These are phyloP conservation scores for Nosema muscidifuracis DNA, from an alignment of 371 early-diverging fungal species.

Conservation along the genomic window DNA sequence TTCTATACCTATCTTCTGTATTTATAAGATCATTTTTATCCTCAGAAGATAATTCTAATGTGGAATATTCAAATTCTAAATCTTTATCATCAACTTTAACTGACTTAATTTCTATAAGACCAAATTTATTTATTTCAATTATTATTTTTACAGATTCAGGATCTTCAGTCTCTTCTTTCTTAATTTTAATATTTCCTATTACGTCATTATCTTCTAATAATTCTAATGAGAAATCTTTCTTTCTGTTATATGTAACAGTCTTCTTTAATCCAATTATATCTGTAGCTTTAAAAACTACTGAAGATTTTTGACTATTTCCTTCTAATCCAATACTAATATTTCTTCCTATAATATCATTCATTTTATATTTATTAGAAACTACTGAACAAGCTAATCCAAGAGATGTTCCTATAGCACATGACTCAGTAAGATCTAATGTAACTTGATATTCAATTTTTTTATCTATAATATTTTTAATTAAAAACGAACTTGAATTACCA, in stretches of 20 bases:
- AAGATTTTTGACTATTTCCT: not conserved
- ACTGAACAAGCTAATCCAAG: constrained; percentile 40
- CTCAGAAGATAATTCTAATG: not conserved
- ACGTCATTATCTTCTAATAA: constrained; percentile 39
- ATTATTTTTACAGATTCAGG: constrained; percentile 27
- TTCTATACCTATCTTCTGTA: constrained; percentile 22
- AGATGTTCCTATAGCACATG: constrained; percentile 44
- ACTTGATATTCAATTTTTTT: not conserved
- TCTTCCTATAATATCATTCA: constrained; percentile 42
- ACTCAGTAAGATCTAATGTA: constrained; percentile 36
- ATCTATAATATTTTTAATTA: constrained; percentile 44
- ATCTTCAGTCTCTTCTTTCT: constrained; percentile 32
- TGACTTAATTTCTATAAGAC: constrained; percentile 36
- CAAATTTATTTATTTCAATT: constrained; percentile 32
- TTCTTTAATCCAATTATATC: constrained; percentile 3
- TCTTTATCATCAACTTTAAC: not conserved
- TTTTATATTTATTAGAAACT: constrained; percentile 16
- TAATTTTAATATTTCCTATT: constrained; percentile 33
- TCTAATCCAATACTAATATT: constrained; percentile 18
- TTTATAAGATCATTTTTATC: constrained; percentile 15
- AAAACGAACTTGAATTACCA: constrained; percentile 39
- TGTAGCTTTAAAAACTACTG: constrained; percentile 34
- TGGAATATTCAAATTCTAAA: constrained; percentile 12
- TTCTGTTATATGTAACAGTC: constrained; percentile 39
- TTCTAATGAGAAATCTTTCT: constrained; percentile 28